These are phyloP conservation scores for Suhomyces pyralidae DNA, from an alignment of 805 yeast genomes.

Conservation along the genomic window DNA sequence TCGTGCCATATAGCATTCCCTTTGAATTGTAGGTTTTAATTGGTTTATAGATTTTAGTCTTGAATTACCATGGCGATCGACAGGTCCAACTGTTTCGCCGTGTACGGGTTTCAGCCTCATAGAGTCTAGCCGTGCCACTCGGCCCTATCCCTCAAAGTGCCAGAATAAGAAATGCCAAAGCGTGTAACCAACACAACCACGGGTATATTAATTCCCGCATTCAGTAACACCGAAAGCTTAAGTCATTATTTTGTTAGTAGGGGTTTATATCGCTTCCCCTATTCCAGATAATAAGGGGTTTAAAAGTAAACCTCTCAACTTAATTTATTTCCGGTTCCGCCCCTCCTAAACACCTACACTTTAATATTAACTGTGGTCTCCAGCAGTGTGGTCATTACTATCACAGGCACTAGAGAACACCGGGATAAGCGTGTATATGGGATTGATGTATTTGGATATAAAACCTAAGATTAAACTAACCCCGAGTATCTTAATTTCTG, in stretches of 20 bases:
- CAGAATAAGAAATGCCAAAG: not conserved
- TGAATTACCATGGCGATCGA: not conserved
- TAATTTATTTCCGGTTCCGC: not conserved
- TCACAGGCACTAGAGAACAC: not conserved
- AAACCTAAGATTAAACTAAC: not conserved
- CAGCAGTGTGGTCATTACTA: not conserved
- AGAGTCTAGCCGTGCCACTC: not conserved
- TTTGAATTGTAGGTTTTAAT: not conserved
- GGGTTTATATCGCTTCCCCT: not conserved
- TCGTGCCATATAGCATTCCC: not conserved
- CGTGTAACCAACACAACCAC: not conserved
- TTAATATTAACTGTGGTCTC: not conserved
- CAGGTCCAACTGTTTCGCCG: not conserved
- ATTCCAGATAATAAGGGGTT: slow-evolving; percentile 1
- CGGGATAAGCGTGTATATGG: not conserved
- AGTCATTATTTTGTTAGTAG: not conserved
- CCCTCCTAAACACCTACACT: not conserved
- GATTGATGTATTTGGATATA: not conserved
- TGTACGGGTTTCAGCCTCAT: not conserved
- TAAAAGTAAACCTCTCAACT: not conserved
- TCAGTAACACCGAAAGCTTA: not conserved
- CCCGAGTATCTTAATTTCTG: not conserved
- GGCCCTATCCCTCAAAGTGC: not conserved
- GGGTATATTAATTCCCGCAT: not conserved
- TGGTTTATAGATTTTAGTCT: not conserved